A percentile compares a stretch with the other conserved stretches of the same genome.
Conservation (phyloP, 2,329 filamentous ascomycete species). For the Claviceps africana region DNA sequence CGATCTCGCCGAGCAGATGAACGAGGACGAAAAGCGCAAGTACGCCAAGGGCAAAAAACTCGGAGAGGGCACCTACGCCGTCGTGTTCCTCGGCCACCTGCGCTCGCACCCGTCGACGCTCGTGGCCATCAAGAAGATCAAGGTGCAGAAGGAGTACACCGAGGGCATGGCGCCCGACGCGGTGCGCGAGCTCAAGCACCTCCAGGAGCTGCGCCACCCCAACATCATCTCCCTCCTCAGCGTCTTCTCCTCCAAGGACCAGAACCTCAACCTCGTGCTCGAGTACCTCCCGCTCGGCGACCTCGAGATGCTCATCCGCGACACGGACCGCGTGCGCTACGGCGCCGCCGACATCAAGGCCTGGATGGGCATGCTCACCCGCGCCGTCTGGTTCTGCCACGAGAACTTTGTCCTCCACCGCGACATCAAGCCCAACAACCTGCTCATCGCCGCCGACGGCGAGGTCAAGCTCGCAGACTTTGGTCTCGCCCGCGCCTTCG, state of each 20-base stretch:
- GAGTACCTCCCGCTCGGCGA: conserved; percentile 91
- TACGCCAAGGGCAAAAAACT: conserved; percentile 89
- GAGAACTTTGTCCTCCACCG: conserved; percentile 87
- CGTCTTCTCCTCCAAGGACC: conserved; percentile 90
- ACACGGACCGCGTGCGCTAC: conserved; percentile 65
- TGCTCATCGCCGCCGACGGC: conserved; percentile 84
- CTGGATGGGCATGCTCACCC: conserved; percentile 95
- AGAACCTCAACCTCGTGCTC: conserved; percentile 90
- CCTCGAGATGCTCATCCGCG: conserved; percentile 85
- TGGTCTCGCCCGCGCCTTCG: conserved; percentile 77
- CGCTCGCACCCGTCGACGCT: conserved; percentile 55
- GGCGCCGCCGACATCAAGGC: conserved; percentile 85
- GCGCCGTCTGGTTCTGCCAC: conserved; percentile 93
- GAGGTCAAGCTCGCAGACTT: conserved; percentile 97
- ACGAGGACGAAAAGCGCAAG: conserved; percentile 69
- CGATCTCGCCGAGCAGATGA: conserved; percentile 65
- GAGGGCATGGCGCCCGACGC: conserved; percentile 92
- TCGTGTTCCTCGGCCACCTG: conserved; percentile 82
- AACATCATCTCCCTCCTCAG: conserved; percentile 90
- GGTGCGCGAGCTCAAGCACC: conserved; percentile 86
- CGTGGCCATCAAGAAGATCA: conserved; percentile 91
- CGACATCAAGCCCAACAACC: conserved; percentile 98
- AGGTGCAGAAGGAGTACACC: conserved; percentile 69
- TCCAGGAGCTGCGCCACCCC: conserved; percentile 85
- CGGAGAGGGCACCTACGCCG: conserved; percentile 92